Evolutionary conservation across 148 eudicot species (phyloP).

Genomic region (Silene uniflora): DNA sequence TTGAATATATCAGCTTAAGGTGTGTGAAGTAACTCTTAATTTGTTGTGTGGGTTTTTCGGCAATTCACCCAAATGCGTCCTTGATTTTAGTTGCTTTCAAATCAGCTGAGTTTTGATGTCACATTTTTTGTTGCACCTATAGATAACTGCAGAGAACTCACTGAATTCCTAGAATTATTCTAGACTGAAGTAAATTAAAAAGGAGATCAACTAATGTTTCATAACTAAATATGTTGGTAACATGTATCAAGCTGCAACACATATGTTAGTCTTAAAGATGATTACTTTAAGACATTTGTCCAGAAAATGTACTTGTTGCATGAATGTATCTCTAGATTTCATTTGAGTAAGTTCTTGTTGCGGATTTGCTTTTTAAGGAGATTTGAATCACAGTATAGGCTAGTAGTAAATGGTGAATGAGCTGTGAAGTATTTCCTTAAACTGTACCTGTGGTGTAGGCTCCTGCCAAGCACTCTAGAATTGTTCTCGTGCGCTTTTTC

Average conservation of each 20-base stretch:
- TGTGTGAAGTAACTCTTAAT: constrained; percentile 23
- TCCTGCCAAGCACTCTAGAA: background rate
- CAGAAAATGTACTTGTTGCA: background rate
- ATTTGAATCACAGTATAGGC: background rate
- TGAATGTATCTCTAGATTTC: background rate
- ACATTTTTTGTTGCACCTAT: constrained; percentile 35
- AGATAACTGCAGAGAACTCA: constrained; percentile 8
- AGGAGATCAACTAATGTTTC: background rate
- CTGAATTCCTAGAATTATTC: background rate
- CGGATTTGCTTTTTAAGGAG: background rate
- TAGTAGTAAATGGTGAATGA: background rate
- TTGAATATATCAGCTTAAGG: constrained; percentile 75
- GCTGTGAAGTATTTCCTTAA: background rate
- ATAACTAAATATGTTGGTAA: background rate
- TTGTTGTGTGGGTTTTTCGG: constrained; percentile 6
- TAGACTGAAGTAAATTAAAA: background rate
- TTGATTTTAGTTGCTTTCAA: constrained; percentile 69
- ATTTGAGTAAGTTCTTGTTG: background rate
- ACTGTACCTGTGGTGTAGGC: background rate
- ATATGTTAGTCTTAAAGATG: background rate
- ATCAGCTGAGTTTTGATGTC: constrained; percentile 54
- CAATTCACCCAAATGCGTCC: constrained; percentile 30
- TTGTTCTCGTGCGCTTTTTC: background rate
- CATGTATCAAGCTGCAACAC: background rate
- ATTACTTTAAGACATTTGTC: background rate